Evolutionary conservation across 2,329 filamentous ascomycete genomes (phyloP), one percentile per base, ranked within the genome.

Genomic region (Coniochaeta hoffmannii): DNA sequence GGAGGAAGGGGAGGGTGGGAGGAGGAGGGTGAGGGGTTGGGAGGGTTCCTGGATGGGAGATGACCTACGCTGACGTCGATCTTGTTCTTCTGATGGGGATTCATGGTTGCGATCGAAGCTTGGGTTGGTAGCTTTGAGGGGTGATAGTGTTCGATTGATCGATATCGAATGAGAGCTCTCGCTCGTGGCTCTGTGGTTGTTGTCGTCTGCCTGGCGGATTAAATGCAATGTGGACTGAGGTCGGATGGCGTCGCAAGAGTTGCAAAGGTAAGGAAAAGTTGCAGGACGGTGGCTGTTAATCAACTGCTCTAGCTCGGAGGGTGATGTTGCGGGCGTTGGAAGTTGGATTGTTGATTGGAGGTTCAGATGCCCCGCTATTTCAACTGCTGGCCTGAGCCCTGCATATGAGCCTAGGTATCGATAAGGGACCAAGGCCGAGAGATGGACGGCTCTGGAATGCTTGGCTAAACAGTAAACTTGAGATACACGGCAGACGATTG

Each of bases 11-110:
- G 22, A 6, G 52, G 28, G 52, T n/a, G 41, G 7, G 30, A 46
- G 19, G 53, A 22, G 41, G 38, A 32, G 36, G 12, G n/a, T 34
- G 41, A 49, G 19, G 41, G 2, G 19, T 9, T n/a, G n/a, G n/a
- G n/a, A n/a, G n/a, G n/a, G n/a, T n/a, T n/a, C n/a, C n/a, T n/a
- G n/a, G n/a, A 7, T 46, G n/a, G 11, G 41, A 15, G 41, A 28
- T 50, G 49, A 82, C 89, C 78, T 77, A 97, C 94, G 79, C 83
- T 92, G 75, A 97, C 82, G 75, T 99, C 94, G 67, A 97, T 82
- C 81, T 99, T 97, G 82, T 97, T 97, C 82, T 96, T 92, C 81
- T 97, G 90, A 73, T 92, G 90, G 65, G 93, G 93, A 73, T 97
- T 97, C 90, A 97, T 95, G 59, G 50, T 57, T 57, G 60, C 22